Percentiles rank a stretch among this genome's conserved stretches.
These are phyloP conservation scores for Meripilus lineatus DNA, from an alignment of 1,284 basidiomycete genomes.

Conservation along the genomic window DNA sequence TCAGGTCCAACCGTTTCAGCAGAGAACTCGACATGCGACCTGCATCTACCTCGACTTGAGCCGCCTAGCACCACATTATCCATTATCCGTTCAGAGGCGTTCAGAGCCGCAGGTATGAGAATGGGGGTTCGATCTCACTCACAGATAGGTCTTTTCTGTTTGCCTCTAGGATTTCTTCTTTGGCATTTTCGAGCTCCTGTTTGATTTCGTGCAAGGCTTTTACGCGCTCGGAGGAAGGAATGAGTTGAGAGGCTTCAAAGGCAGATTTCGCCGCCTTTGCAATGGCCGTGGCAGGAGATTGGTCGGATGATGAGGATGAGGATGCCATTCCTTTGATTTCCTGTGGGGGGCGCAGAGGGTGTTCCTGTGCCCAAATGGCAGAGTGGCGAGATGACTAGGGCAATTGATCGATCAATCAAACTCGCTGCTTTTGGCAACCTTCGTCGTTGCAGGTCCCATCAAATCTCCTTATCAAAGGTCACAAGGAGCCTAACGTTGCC, in stretches of 20 bases:
- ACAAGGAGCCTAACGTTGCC: too few relatives aligned
- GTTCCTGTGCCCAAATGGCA: too few relatives aligned
- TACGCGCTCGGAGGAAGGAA: conserved; percentile 63
- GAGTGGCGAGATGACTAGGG: too few relatives aligned
- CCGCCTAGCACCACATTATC: conserved; percentile 47
- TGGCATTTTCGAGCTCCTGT: conserved; percentile 57
- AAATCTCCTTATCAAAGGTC: too few relatives aligned
- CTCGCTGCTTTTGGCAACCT: too few relatives aligned
- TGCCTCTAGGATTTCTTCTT: conserved; percentile 69
- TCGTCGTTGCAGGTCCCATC: too few relatives aligned
- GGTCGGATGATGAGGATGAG: conserved; percentile 5
- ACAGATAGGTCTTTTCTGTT: conserved; percentile 82
- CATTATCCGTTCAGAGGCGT: conserved; percentile 1
- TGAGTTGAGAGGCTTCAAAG: conserved; percentile 82
- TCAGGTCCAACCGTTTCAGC: conserved; percentile 84
- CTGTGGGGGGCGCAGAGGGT: neutral
- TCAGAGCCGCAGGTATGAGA: too few relatives aligned
- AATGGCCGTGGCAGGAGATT: conserved; percentile 34
- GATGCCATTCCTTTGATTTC: neutral
- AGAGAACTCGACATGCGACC: conserved; percentile 83
- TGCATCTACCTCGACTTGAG: conserved; percentile 70
- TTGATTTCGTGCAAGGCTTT: conserved; percentile 70
- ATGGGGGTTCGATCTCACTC: conserved; percentile 11
- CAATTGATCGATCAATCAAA: too few relatives aligned
- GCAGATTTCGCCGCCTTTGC: conserved; percentile 77